Evolutionary conservation across 345 rosid genomes (phyloP).

Genomic region (Syzygium oleosum): DNA sequence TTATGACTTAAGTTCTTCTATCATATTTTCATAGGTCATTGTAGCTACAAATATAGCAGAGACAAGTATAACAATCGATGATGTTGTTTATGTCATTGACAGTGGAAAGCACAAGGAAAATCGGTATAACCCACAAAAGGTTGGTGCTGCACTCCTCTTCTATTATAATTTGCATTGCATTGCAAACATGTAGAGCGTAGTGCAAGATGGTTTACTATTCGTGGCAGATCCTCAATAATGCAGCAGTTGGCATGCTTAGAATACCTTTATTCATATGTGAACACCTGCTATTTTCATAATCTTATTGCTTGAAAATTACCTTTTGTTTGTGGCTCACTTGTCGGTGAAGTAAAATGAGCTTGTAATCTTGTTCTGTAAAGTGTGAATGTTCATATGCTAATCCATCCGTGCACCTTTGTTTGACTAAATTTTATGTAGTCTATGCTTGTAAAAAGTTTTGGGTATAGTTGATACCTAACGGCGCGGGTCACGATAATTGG

Average conservation of each 20-base stretch:
- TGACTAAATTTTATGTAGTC: neutral
- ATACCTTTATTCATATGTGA: neutral
- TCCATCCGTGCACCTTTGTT: neutral
- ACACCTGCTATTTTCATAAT: neutral
- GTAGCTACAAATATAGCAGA: constrained; percentile 87
- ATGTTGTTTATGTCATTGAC: constrained; percentile 87
- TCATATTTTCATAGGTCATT: constrained; percentile 49
- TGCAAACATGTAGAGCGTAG: neutral
- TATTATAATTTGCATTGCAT: neutral
- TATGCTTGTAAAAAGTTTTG: neutral
- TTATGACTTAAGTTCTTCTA: neutral
- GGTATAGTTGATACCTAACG: neutral
- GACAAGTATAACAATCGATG: constrained; percentile 92
- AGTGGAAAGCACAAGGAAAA: constrained; percentile 94
- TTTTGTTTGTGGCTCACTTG: neutral
- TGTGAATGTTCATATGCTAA: neutral
- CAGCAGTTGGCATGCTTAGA: neutral
- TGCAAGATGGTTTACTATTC: neutral
- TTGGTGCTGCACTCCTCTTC: constrained; percentile 12
- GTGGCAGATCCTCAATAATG: neutral
- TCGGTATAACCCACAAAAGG: constrained; percentile 90
- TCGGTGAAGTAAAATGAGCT: neutral
- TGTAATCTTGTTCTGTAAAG: neutral
- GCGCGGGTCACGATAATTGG: neutral
- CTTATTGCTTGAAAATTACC: neutral